Percentiles rank a stretch among this genome's conserved stretches.
phyloP scores from a whole-genome alignment of 106 monocot genomes.

The Alisma plantagoaquatica region DNA sequence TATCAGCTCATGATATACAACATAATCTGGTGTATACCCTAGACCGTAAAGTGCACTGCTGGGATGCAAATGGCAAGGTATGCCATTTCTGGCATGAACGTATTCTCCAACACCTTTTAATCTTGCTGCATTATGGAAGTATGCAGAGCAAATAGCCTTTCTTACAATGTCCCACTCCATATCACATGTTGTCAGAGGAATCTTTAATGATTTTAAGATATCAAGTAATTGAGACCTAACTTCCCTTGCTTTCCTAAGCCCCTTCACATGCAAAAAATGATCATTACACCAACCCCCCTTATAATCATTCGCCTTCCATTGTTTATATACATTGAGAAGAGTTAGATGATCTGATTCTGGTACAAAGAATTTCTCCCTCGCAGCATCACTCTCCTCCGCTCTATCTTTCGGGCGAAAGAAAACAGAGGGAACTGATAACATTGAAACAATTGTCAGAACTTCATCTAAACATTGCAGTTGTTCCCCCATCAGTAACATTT shows the following conservation, averaged over 20 bases:
- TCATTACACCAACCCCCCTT: constrained; percentile 93
- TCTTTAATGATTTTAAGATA: constrained; percentile 70
- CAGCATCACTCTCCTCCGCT: constrained; percentile 90
- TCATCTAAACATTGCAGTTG: constrained; percentile 68
- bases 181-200: constrained; percentile 69
- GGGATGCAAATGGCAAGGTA: constrained; percentile 94
- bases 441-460: constrained; percentile 84
- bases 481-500: constrained; percentile 92
- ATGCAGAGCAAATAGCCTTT: constrained; percentile 90
- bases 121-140: constrained; percentile 83
- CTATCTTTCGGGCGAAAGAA: constrained; percentile 95
- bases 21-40: constrained; percentile 82
- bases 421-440: constrained; percentile 94
- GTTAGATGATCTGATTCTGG: constrained; percentile 95
- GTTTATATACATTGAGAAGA: constrained; percentile 81
- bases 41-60: constrained; percentile 91
- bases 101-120: constrained; percentile 94
- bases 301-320: constrained; percentile 82
- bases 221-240: constrained; percentile 89
- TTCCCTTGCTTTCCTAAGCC: constrained; percentile 79
- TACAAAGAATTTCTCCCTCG: constrained; percentile 97
- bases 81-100: constrained; percentile 82
- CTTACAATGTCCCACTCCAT: constrained; percentile 95
- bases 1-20: constrained; percentile 88
- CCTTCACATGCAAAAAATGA: constrained; percentile 90